phyloP scores from a whole-genome alignment of 768 basidiomycete species.

The Termitomyces sp. region DNA sequence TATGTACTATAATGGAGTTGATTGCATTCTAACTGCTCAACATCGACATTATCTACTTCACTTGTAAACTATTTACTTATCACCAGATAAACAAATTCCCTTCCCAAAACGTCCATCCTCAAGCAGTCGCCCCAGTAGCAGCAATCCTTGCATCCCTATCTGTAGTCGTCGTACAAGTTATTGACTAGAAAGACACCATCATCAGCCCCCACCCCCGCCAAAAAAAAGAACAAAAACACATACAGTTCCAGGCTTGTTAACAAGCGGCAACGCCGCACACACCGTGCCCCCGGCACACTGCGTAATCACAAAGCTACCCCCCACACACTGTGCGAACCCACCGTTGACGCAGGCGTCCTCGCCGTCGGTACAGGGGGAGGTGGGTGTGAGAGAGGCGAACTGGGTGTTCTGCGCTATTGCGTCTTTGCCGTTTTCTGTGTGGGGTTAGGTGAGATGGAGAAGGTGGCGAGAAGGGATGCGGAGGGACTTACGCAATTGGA shows the following conservation, averaged over 20 bases:
- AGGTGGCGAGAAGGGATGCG: background rate
- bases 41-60: no score
- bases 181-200: conserved; percentile 7
- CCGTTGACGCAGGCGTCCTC: conserved; percentile 18
- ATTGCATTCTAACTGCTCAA: no score
- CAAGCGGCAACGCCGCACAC: conserved; percentile 26
- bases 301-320: conserved; percentile 21
- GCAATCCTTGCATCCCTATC: conserved; percentile 18
- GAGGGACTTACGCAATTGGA: conserved; percentile 7
- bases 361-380: conserved; percentile 21
- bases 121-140: conserved; percentile 13
- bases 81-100: no score
- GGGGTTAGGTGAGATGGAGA: background rate
- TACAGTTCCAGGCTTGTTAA: conserved; percentile 25
- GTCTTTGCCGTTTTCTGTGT: conserved; percentile 17
- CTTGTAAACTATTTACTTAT: no score
- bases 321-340: conserved; percentile 22
- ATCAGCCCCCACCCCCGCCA: background rate
- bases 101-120: no score
- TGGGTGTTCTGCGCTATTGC: conserved; percentile 20
- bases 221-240: background rate
- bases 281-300: conserved; percentile 25
- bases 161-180: conserved; percentile 13
- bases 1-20: no score
- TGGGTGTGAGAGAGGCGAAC: conserved; percentile 20